phyloP scores from a whole-genome alignment of 352 stramenopile species.

The Phytophthora foliorum region DNA sequence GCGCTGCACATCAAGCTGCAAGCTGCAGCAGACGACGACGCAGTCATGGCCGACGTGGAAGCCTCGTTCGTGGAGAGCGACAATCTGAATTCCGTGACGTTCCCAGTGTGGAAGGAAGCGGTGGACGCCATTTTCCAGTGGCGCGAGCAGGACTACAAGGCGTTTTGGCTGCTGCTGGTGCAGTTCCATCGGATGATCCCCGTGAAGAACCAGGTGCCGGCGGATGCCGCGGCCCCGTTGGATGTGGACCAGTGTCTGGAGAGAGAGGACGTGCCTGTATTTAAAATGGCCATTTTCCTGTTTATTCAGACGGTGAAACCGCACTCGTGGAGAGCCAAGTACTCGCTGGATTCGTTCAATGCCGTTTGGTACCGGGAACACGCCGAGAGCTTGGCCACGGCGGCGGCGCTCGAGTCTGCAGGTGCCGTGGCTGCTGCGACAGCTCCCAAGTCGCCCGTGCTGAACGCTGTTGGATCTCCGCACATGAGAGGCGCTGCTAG shows the following conservation, averaged over 20 bases:
- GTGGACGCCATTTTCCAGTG: conserved; percentile 76
- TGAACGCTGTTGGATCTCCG: conserved; percentile 54
- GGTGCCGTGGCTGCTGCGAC: conserved; percentile 23
- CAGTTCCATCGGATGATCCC: conserved; percentile 81
- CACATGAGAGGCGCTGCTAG: conserved; percentile 64
- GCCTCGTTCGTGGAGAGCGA: conserved; percentile 64
- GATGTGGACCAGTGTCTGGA: conserved; percentile 68
- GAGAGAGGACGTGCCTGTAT: conserved; percentile 68
- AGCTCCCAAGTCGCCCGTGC: conserved; percentile 36
- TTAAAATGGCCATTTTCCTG: conserved; percentile 82
- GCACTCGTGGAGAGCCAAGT: conserved; percentile 78
- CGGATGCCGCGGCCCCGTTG: conserved; percentile 35
- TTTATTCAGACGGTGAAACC: conserved; percentile 87
- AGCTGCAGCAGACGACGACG: conserved; percentile 40
- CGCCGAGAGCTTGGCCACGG: conserved; percentile 52
- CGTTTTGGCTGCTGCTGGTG: conserved; percentile 85
- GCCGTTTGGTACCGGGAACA: conserved; percentile 85
- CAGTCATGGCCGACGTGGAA: conserved; percentile 49
- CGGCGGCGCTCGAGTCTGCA: conserved; percentile 44
- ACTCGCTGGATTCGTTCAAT: conserved; percentile 83
- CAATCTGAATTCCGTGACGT: conserved; percentile 63
- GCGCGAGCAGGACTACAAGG: conserved; percentile 84
- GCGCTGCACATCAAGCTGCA: conserved; percentile 63
- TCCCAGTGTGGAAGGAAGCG: conserved; percentile 71
- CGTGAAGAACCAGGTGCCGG: conserved; percentile 38